These are phyloP conservation scores for Candida nonsorbophila DNA, from an alignment of 805 yeast species.

Conservation along the genomic window DNA sequence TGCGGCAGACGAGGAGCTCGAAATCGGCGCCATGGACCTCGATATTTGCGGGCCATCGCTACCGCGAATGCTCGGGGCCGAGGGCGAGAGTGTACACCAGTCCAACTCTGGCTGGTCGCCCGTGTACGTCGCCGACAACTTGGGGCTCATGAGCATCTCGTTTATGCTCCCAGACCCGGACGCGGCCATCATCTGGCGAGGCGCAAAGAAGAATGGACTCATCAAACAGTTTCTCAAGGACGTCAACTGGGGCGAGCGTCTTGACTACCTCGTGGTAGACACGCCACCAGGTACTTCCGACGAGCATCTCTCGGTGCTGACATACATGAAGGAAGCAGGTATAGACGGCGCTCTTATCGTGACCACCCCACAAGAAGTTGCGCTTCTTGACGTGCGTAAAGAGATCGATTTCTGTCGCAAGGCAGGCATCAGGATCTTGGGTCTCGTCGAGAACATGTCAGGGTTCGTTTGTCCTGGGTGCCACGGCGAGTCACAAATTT, in stretches of 20 bases:
- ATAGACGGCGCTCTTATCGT: conserved; percentile 93
- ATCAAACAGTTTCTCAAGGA: conserved; percentile 92
- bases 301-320: conserved; percentile 88
- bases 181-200: conserved; percentile 95
- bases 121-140: conserved; percentile 88
- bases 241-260: conserved; percentile 83
- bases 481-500: conserved; percentile 82
- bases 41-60: conserved; percentile 98
- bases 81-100: conserved; percentile 78
- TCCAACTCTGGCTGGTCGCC: conserved; percentile 96
- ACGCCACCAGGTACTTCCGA: conserved; percentile 99
- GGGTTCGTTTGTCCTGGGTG: conserved; percentile 98
- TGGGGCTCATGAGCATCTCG: conserved; percentile 93
- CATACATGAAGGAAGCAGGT: conserved; percentile 82
- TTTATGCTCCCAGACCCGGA: conserved; percentile 92
- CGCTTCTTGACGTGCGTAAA: conserved; percentile 88
- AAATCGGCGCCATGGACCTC: conserved; percentile 94
- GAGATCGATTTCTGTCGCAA: conserved; percentile 93
- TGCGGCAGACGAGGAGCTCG: conserved; percentile 71
- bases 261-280: conserved; percentile 85
- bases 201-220: conserved; percentile 89
- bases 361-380: conserved; percentile 98
- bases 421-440: conserved; percentile 80
- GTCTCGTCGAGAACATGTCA: conserved; percentile 95
- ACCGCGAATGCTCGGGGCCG: conserved; percentile 91